phyloP scores from a whole-genome alignment of 768 basidiomycete species.

The Auricularia sp. region DNA sequence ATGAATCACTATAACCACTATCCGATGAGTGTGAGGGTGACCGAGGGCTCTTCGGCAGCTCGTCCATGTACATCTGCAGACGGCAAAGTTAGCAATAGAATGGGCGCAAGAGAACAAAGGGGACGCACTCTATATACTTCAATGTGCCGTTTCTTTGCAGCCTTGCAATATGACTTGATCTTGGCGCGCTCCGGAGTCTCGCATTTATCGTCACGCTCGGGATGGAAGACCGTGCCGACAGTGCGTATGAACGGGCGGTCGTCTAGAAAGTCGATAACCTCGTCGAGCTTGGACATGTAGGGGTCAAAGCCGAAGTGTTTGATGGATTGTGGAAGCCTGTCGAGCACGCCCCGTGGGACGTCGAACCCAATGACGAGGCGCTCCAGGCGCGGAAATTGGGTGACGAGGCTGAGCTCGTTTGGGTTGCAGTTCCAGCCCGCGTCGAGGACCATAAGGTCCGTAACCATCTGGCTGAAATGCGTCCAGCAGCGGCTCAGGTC shows the following conservation, averaged over 20 bases:
- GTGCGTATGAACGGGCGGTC: background rate
- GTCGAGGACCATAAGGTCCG: slow-evolving; percentile 7
- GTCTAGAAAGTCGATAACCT: background rate
- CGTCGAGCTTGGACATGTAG: background rate
- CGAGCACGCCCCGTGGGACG: background rate
- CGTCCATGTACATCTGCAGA: background rate
- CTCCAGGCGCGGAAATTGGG: slow-evolving; percentile 24
- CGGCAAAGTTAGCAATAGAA: background rate
- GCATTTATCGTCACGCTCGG: background rate
- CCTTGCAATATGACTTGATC: background rate
- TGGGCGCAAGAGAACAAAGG: background rate
- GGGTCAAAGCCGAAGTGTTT: background rate
- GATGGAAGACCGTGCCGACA: background rate
- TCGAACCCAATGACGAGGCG: slow-evolving; percentile 29
- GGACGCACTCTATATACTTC: background rate
- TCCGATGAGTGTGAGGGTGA: too few species aligned
- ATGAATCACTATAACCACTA: too few species aligned
- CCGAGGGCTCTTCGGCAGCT: background rate
- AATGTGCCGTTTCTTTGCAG: background rate
- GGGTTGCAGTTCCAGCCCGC: background rate
- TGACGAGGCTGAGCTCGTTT: slow-evolving; percentile 6
- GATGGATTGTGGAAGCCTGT: background rate
- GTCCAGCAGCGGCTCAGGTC: slow-evolving; percentile 13
- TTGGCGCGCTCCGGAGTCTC: background rate
- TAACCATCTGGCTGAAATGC: slow-evolving; percentile 7